Percentiles rank a stretch among this genome's conserved stretches.
Conservation (phyloP, 23 red algal genomes). For the Cyanidiococcus yangmingshanensis region DNA sequence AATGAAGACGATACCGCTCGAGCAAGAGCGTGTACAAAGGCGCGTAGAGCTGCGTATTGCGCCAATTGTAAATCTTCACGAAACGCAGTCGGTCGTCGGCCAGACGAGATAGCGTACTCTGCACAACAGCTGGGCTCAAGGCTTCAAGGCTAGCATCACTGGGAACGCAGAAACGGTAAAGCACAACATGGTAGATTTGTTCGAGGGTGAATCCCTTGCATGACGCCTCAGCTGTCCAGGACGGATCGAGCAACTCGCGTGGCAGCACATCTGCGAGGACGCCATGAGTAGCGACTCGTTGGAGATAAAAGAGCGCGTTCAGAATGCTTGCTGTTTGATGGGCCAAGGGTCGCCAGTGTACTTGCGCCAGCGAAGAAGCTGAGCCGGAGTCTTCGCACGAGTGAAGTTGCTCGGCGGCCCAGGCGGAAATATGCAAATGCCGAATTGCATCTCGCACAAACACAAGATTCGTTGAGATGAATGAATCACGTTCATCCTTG, state of each 20-base stretch:
- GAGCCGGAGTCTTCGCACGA: neutral
- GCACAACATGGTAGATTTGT: neutral
- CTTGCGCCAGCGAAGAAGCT: neutral
- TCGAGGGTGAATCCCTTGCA: neutral
- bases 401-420: constrained; percentile 7
- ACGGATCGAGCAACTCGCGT: neutral
- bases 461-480: too few relatives aligned
- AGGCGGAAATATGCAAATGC: neutral
- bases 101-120: neutral
- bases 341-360: neutral
- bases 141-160: neutral
- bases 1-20: neutral
- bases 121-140: neutral
- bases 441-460: neutral
- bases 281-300: neutral
- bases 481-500: too few relatives aligned
- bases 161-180: neutral
- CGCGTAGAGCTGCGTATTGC: neutral
- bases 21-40: neutral
- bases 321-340: neutral
- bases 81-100: neutral
- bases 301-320: neutral
- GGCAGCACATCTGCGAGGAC: neutral
- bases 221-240: neutral
- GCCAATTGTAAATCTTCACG: neutral